These are phyloP conservation scores for Leishmania major DNA, from an alignment of 208 protist species.

Conservation along the genomic window DNA sequence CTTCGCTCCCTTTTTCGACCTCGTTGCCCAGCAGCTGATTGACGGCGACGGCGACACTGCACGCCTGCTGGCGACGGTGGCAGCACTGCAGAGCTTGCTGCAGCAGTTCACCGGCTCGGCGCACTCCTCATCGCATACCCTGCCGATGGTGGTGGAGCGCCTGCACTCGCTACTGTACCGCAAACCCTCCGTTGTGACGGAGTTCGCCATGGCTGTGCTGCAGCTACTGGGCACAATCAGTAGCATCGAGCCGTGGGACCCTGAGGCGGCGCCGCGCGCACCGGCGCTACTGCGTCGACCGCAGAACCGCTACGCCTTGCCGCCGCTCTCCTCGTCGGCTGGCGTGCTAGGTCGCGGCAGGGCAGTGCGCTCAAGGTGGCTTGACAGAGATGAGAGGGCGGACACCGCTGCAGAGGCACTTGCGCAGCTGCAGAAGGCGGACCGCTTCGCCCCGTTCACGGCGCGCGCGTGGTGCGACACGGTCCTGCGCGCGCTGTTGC, in stretches of 20 bases:
- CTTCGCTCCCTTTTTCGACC: slow-evolving; percentile 65
- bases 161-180: slow-evolving; percentile 79
- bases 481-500: slow-evolving; percentile 63
- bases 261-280: slow-evolving; percentile 30
- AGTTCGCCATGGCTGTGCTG: slow-evolving; percentile 71
- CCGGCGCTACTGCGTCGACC: slow-evolving; percentile 54
- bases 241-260: slow-evolving; percentile 62
- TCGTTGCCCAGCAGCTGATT: slow-evolving; percentile 67
- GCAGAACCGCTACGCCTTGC: slow-evolving; percentile 39
- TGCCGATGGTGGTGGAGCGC: slow-evolving; percentile 48
- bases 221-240: slow-evolving; percentile 81
- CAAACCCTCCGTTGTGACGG: slow-evolving; percentile 67
- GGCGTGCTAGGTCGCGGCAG: slow-evolving; percentile 19
- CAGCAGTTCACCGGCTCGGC: slow-evolving; percentile 52
- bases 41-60: slow-evolving; percentile 59
- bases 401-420: slow-evolving; percentile 29
- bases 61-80: slow-evolving; percentile 54
- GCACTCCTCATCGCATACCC: slow-evolving; percentile 22
- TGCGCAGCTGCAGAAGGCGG: slow-evolving; percentile 30
- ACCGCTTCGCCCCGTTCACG: slow-evolving; percentile 32
- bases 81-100: slow-evolving; percentile 67
- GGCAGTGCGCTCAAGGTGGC: slow-evolving; percentile 18
- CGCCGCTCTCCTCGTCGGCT: slow-evolving; percentile 22
- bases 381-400: slow-evolving; percentile 25
- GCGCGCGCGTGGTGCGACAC: slow-evolving; percentile 64